A percentile compares a stretch with the other conserved stretches of the same genome.
Conservation (phyloP, 140 eudicot genomes). For the Cichorium intybus region DNA sequence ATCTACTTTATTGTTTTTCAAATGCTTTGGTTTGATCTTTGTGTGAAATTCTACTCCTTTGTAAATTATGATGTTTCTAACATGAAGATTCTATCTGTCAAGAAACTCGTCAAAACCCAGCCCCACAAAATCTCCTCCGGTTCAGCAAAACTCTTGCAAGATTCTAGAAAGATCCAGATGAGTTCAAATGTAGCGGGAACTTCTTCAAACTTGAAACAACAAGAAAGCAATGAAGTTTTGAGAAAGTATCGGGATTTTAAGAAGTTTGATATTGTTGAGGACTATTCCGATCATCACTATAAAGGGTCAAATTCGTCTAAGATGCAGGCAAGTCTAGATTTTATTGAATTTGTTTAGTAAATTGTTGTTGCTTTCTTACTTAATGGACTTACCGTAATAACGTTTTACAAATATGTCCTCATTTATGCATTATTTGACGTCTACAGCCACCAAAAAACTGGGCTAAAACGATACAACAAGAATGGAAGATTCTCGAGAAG, state of each 20-base stretch:
- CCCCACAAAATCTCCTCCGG: not conserved
- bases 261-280: constrained; percentile 73
- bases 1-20: not conserved
- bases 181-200: not conserved
- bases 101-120: constrained; percentile 12
- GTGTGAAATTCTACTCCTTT: no score
- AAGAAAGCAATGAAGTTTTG: constrained; percentile 35
- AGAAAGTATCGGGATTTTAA: constrained; percentile 45
- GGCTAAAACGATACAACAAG: constrained; percentile 81
- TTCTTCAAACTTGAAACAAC: constrained; percentile 3
- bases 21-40: no score
- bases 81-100: constrained; percentile 9
- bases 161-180: constrained; percentile 13
- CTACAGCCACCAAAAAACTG: constrained; percentile 62
- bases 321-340: constrained; percentile 44
- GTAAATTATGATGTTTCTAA: not conserved
- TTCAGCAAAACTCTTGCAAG: constrained; percentile 5
- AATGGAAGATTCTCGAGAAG: constrained; percentile 78
- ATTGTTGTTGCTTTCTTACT: not conserved
- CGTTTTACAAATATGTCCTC: not conserved
- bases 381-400: no score
- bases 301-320: constrained; percentile 15
- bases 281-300: constrained; percentile 63
- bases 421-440: not conserved
- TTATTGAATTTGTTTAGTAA: not conserved